Evolutionary conservation across 2,329 filamentous ascomycete genomes (phyloP).

Genomic region (Parasarocladium wereldwijsianum): DNA sequence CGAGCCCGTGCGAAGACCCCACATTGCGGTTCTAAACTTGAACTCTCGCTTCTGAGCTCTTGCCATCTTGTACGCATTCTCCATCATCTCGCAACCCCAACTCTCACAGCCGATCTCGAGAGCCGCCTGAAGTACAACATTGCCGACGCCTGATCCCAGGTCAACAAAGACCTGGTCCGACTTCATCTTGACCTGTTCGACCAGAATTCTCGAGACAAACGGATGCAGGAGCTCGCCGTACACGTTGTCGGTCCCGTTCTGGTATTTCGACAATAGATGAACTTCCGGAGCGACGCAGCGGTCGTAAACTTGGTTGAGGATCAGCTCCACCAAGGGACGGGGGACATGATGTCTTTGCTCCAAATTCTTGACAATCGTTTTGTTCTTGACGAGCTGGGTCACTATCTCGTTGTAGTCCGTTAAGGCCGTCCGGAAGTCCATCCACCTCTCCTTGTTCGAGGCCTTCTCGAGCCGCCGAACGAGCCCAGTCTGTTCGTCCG

Average conservation of each 20-base stretch:
- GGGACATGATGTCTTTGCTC: slow-evolving; percentile 54
- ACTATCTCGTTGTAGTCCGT: slow-evolving; percentile 65
- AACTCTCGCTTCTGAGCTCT: slow-evolving; percentile 74
- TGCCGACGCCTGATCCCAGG: slow-evolving; percentile 88
- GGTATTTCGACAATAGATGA: slow-evolving; percentile 68
- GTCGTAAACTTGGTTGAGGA: slow-evolving; percentile 78
- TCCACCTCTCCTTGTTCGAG: slow-evolving; percentile 44
- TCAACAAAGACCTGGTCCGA: slow-evolving; percentile 85
- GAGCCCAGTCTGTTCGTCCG: slow-evolving; percentile 58
- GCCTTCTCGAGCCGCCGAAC: slow-evolving; percentile 66
- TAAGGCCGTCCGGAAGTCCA: slow-evolving; percentile 59
- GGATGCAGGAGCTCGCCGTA: slow-evolving; percentile 85
- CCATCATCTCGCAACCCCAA: slow-evolving; percentile 95
- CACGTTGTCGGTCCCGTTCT: slow-evolving; percentile 82
- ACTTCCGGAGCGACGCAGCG: slow-evolving; percentile 85
- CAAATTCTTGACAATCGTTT: slow-evolving; percentile 58
- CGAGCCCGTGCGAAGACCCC: slow-evolving; percentile 69
- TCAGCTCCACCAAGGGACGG: slow-evolving; percentile 60
- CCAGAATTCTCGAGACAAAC: slow-evolving; percentile 72
- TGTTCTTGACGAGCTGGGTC: slow-evolving; percentile 48
- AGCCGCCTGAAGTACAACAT: slow-evolving; percentile 86
- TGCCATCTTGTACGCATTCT: slow-evolving; percentile 72
- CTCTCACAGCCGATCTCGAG: slow-evolving; percentile 87
- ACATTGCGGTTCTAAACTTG: slow-evolving; percentile 67
- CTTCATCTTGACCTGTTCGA: slow-evolving; percentile 58